Conservation (phyloP, 208 protist genomes). For the Leishmania aethiopica region DNA sequence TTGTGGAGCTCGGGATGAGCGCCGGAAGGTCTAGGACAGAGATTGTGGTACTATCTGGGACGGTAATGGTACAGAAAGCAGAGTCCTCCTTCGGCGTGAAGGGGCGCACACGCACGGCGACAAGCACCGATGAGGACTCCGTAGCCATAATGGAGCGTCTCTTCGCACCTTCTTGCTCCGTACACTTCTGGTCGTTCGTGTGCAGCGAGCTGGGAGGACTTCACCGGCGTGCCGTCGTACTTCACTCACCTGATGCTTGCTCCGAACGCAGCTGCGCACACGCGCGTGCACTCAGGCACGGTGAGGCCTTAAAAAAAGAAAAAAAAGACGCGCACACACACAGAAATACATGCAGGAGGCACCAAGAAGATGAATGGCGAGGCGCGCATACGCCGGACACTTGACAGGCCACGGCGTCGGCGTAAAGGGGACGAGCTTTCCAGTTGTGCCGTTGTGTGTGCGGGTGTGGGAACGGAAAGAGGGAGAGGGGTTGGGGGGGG, state of each 20-base stretch:
- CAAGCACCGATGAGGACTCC: conserved; percentile 73
- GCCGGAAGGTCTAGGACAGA: conserved; percentile 55
- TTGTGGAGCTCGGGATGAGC: conserved; percentile 20
- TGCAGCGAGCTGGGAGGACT: neutral
- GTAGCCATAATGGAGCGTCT: conserved; percentile 39
- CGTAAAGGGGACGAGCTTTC: neutral
- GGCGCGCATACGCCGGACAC: neutral
- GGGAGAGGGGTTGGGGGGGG: neutral
- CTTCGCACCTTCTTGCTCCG: neutral
- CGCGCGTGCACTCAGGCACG: neutral
- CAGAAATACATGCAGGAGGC: neutral
- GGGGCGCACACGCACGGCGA: conserved; percentile 76
- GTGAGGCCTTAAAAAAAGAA: neutral
- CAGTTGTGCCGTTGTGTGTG: neutral
- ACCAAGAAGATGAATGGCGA: neutral
- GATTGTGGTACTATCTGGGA: conserved; percentile 55
- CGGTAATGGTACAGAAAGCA: conserved; percentile 56
- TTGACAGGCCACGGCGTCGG: neutral
- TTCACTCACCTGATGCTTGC: neutral
- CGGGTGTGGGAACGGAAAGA: neutral
- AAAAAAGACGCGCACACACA: neutral
- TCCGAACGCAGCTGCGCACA: neutral
- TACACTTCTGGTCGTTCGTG: neutral
- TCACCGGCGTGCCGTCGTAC: neutral
- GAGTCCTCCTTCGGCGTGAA: conserved; percentile 66